Conservation (phyloP, 2,329 filamentous ascomycete species). For the Drechmeria coniospora region DNA sequence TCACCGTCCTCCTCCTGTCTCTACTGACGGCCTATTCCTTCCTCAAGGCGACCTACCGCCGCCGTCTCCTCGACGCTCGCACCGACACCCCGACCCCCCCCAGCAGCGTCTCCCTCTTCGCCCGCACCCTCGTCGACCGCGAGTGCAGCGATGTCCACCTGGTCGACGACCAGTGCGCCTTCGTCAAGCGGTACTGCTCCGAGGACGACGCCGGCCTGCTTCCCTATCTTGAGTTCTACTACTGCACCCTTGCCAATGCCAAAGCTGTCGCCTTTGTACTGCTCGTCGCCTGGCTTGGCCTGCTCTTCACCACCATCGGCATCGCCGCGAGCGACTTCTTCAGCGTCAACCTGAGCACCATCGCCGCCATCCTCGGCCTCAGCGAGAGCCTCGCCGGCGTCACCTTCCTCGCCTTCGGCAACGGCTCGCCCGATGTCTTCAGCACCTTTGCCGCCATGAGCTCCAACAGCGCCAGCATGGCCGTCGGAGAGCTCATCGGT, state of each 20-base stretch:
- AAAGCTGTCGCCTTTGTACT: slow-evolving; percentile 67
- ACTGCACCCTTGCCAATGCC: slow-evolving; percentile 55
- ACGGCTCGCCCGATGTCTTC: slow-evolving; percentile 95
- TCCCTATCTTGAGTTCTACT: slow-evolving; percentile 81
- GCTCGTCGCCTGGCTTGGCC: slow-evolving; percentile 66
- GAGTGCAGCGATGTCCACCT: slow-evolving; percentile 70
- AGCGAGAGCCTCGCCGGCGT: slow-evolving; percentile 94
- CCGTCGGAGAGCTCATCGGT: slow-evolving; percentile 86
- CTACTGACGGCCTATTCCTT: slow-evolving; percentile 30
- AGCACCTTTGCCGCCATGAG: slow-evolving; percentile 97
- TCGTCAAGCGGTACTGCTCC: slow-evolving; percentile 64
- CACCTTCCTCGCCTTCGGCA: slow-evolving; percentile 91
- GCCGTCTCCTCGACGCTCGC: slow-evolving; percentile 2
- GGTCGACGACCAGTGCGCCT: slow-evolving; percentile 70
- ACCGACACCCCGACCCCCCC: no score
- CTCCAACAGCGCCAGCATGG: slow-evolving; percentile 92
- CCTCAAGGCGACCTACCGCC: slow-evolving; percentile 13
- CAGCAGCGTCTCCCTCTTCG: slow-evolving; percentile 8
- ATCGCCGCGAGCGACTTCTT: slow-evolving; percentile 98
- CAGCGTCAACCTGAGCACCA: slow-evolving; percentile 89
- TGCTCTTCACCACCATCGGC: slow-evolving; percentile 92
- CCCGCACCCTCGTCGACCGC: slow-evolving; percentile 14
- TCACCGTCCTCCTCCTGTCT: slow-evolving; percentile 29
- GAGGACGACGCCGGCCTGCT: slow-evolving; percentile 84
- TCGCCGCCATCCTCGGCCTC: slow-evolving; percentile 75